These are phyloP conservation scores for Lachnellula willkommii DNA, from an alignment of 2,329 filamentous ascomycete genomes.

Conservation along the genomic window DNA sequence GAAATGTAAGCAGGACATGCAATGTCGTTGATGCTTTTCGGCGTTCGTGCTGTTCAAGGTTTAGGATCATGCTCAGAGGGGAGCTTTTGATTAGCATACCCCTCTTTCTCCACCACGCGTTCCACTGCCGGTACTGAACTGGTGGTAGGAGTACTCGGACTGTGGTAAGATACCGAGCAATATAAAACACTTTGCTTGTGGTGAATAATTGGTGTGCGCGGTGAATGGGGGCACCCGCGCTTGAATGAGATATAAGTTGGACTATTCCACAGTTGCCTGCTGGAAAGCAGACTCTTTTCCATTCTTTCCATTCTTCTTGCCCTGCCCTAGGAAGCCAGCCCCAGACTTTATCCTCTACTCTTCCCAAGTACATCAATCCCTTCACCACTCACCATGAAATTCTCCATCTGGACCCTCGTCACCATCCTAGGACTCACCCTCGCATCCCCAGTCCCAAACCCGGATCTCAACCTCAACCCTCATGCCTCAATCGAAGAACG, in stretches of 20 bases:
- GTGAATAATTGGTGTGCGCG: background rate
- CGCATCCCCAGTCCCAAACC: constrained; percentile 13
- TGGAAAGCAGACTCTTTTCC: background rate
- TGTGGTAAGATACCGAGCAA: background rate
- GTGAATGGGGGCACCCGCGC: too few species aligned
- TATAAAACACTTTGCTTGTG: background rate
- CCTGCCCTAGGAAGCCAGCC: background rate
- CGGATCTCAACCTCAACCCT: background rate
- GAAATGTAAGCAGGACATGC: background rate
- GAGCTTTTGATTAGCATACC: background rate
- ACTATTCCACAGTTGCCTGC: background rate
- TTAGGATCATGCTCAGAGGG: background rate
- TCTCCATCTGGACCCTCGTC: constrained; percentile 8
- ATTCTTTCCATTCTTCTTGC: too few species aligned
- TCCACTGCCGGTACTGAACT: background rate
- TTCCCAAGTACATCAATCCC: background rate
- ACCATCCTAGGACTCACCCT: constrained; percentile 13
- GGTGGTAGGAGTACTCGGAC: background rate
- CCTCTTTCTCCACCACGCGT: background rate
- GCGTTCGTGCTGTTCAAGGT: background rate
- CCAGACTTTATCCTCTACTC: background rate
- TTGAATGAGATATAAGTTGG: background rate
- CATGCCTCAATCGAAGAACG: constrained; percentile 2
- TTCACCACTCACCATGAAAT: constrained; percentile 15
- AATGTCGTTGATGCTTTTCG: background rate